These are phyloP conservation scores for Magnusiomyces fungicola DNA, from an alignment of 1,139 yeast genomes.

Conservation along the genomic window DNA sequence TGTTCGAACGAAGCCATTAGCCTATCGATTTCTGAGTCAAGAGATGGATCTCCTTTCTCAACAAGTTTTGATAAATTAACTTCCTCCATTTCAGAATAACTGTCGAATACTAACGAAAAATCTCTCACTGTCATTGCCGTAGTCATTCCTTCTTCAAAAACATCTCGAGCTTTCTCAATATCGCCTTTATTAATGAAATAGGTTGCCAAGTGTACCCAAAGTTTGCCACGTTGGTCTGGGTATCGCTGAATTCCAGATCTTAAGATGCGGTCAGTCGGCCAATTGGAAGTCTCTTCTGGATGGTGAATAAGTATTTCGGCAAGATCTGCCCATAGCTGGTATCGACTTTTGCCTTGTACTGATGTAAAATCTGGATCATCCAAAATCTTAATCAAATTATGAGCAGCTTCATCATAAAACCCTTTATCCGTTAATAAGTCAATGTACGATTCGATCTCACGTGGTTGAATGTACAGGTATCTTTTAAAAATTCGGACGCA, in stretches of 20 bases:
- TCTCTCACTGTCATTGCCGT: conserved; percentile 50
- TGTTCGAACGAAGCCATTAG: conserved; percentile 48
- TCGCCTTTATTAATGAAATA: conserved; percentile 39
- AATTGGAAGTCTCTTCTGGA: conserved; percentile 18
- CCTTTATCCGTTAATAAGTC: conserved; percentile 25
- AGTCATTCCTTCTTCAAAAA: conserved; percentile 42
- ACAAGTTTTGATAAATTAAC: conserved; percentile 37
- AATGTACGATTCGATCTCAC: conserved; percentile 31
- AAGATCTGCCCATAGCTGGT: conserved; percentile 43
- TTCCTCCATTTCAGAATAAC: conserved; percentile 59
- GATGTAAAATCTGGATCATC: conserved; percentile 32
- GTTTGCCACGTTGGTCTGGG: conserved; percentile 53
- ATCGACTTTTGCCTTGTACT: conserved; percentile 34
- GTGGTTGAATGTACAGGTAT: conserved; percentile 38
- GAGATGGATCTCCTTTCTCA: conserved; percentile 26
- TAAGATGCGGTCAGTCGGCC: conserved; percentile 35
- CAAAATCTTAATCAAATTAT: conserved; percentile 30
- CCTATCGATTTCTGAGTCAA: conserved; percentile 35
- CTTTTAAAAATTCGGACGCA: conserved; percentile 40
- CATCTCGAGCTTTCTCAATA: conserved; percentile 40
- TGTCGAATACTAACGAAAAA: conserved; percentile 58
- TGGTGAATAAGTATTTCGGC: conserved; percentile 39
- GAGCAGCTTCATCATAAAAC: conserved; percentile 25
- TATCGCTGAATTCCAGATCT: conserved; percentile 39
- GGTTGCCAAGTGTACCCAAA: conserved; percentile 46